Conservation (phyloP, 2,329 filamentous ascomycete species). For the Raffaelea ambrosiae region DNA sequence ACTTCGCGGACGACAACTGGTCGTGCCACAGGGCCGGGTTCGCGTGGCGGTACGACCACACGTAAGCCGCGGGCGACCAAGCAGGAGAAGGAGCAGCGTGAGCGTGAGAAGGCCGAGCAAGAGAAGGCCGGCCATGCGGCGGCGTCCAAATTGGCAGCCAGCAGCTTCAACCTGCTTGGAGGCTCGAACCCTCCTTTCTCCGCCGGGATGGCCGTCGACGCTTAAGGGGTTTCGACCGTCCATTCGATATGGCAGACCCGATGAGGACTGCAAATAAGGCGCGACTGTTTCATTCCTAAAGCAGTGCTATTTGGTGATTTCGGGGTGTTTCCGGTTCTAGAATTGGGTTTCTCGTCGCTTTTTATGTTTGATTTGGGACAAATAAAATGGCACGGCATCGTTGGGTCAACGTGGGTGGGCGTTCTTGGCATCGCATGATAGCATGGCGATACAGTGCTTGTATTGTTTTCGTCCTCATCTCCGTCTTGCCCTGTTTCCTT, state of each 20-base stretch:
- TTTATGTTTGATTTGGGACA: background rate
- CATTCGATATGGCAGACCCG: too few relatives aligned
- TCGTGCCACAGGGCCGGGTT: slow-evolving; percentile 50
- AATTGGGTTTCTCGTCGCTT: too few relatives aligned
- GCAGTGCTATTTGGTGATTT: background rate
- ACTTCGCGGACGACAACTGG: slow-evolving; percentile 52
- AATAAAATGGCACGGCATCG: background rate
- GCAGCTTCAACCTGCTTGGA: background rate
- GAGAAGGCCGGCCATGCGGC: slow-evolving; percentile 20
- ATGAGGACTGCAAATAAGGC: too few relatives aligned
- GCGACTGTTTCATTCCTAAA: background rate
- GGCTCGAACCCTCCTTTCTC: slow-evolving; percentile 8
- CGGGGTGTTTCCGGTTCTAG: background rate
- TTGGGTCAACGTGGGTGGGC: background rate
- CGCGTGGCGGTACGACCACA: slow-evolving; percentile 63
- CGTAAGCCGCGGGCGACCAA: slow-evolving; percentile 83
- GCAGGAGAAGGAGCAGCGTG: slow-evolving; percentile 71
- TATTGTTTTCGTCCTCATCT: background rate
- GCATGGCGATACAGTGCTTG: background rate
- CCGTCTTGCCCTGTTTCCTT: background rate
- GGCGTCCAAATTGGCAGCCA: slow-evolving; percentile 4
- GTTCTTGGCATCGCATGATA: background rate
- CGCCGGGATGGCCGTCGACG: slow-evolving; percentile 12
- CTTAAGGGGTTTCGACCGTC: slow-evolving; percentile 2
- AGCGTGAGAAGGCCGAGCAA: slow-evolving; percentile 64